A percentile compares a stretch with the other conserved stretches of the same genome.
Conservation (phyloP, 768 basidiomycete species). For the Thelephora ganbajun region DNA sequence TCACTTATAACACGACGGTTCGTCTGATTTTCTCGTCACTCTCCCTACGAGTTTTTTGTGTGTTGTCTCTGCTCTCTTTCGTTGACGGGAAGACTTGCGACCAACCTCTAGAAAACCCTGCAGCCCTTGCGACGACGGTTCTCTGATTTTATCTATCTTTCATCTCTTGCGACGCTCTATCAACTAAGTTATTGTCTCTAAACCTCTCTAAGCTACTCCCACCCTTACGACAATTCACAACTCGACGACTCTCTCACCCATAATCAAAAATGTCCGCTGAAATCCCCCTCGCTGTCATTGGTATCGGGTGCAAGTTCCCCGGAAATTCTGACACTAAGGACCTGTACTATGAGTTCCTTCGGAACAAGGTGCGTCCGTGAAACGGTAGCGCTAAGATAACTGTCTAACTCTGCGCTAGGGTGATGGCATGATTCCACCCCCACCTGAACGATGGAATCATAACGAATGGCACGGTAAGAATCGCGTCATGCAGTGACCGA, state of each 20-base stretch:
- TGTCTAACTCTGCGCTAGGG: constrained; percentile 8
- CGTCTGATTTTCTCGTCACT: too few relatives aligned
- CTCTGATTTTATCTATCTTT: not conserved
- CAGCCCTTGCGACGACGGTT: not conserved
- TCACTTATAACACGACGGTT: too few relatives aligned
- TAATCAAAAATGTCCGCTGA: constrained; percentile 15
- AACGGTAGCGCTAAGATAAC: too few relatives aligned
- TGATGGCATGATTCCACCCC: constrained; percentile 17
- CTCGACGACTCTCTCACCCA: too few relatives aligned
- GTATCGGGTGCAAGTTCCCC: constrained; percentile 20
- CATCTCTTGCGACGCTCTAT: not conserved
- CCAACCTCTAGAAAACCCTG: not conserved
- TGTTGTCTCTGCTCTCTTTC: too few relatives aligned
- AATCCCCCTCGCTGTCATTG: constrained; percentile 17
- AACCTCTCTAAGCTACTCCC: not conserved
- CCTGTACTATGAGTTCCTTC: constrained; percentile 17
- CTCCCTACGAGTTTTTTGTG: too few relatives aligned
- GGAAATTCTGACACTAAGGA: constrained; percentile 19
- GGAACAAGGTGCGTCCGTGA: constrained; percentile 13
- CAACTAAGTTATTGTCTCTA: not conserved
- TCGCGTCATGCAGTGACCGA: not conserved
- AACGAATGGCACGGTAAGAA: constrained; percentile 19
- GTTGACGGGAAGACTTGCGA: too few relatives aligned
- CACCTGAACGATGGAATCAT: constrained; percentile 16
- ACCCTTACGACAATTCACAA: too few relatives aligned